Evolutionary conservation across 495 filamentous ascomycete genomes (phyloP).

Genomic region (Gamarada debralockiae): DNA sequence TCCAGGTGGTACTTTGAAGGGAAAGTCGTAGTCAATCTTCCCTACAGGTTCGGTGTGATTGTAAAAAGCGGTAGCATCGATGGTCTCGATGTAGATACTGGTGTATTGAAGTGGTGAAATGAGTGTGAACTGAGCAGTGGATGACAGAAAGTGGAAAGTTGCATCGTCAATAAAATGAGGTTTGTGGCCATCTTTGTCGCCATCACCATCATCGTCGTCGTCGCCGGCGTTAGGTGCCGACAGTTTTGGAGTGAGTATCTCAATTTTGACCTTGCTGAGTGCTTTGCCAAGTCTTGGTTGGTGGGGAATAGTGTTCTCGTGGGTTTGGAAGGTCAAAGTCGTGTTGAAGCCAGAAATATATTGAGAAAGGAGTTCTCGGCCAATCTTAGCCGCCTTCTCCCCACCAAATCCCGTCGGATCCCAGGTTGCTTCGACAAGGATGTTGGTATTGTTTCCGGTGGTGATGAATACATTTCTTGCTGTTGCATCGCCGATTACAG

Average conservation of each 20-base stretch:
- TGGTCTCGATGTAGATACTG: slow-evolving; percentile 65
- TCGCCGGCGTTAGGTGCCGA: slow-evolving; percentile 44
- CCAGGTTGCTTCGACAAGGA: slow-evolving; percentile 69
- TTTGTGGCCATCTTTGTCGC: slow-evolving; percentile 38
- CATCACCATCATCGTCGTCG: slow-evolving; percentile 22
- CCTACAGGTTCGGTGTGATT: slow-evolving; percentile 75
- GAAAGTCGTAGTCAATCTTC: slow-evolving; percentile 64
- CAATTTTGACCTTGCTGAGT: slow-evolving; percentile 62
- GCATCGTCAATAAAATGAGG: slow-evolving; percentile 80
- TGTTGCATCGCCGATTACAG: slow-evolving; percentile 69
- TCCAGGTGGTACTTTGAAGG: slow-evolving; percentile 78
- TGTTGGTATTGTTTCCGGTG: slow-evolving; percentile 67
- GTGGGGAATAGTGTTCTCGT: slow-evolving; percentile 66
- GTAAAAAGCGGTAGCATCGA: slow-evolving; percentile 84
- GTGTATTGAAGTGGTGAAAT: slow-evolving; percentile 70
- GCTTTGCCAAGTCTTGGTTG: slow-evolving; percentile 69
- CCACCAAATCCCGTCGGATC: slow-evolving; percentile 62
- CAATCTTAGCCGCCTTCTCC: slow-evolving; percentile 51
- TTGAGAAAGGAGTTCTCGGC: slow-evolving; percentile 70
- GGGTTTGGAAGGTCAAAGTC: slow-evolving; percentile 64
- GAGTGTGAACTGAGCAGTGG: slow-evolving; percentile 80
- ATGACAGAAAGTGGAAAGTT: slow-evolving; percentile 81
- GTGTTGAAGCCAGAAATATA: slow-evolving; percentile 88
- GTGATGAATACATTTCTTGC: slow-evolving; percentile 54
- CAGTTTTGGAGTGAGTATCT: slow-evolving; percentile 66